Evolutionary conservation across 1,284 basidiomycete genomes (phyloP), one percentile per base, ranked within the genome.

Genomic region (Leccinum subrobustum): DNA sequence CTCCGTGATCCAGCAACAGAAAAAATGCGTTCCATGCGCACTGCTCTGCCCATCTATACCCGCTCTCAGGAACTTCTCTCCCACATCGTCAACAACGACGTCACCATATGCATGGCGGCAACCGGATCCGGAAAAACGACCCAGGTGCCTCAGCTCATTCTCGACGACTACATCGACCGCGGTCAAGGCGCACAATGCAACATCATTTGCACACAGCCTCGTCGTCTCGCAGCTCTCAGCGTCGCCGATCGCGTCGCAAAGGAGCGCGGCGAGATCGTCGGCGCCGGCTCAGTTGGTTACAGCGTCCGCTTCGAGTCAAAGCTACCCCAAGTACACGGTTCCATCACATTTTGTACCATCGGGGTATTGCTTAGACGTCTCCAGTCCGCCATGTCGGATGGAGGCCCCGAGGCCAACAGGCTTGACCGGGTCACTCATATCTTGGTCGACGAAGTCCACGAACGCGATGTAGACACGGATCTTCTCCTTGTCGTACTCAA

Each of bases 41-140:
- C 81, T 39, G 67, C 83, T 16, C 80, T 97, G 2, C 95, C 95
- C 6, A 90, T 97, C 9, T 87, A 84, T 64, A 81, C 86, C 16
- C 83, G 85, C 62, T 81, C 88, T 7, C 79, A 82, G 2, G 83
- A 89, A 8, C 78, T 95, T 44, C 72, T 96, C 54, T 77, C 82
- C 14, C 88, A 91, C 64, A 87, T 98, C 67, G 79, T 82, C 47
- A 78, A 86, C 44, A 89, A 97, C 73, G 91, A 95, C 37, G 92
- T 98, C 60, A 94, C 92, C 1, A 91, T 98, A 63, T 89, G 92
- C 66, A 95, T 96, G 92, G 96, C 95, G 27, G 89, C 94, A 2
- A 98, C 96, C 1, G 95, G 96, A 50, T 97, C 94, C 1, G 96
- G 96, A 8, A 98, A 98, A 78, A 97, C 95, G 7, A 98, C 96